Conservation (phyloP, 441 rosid species). For the Gossypium gossypioides region DNA sequence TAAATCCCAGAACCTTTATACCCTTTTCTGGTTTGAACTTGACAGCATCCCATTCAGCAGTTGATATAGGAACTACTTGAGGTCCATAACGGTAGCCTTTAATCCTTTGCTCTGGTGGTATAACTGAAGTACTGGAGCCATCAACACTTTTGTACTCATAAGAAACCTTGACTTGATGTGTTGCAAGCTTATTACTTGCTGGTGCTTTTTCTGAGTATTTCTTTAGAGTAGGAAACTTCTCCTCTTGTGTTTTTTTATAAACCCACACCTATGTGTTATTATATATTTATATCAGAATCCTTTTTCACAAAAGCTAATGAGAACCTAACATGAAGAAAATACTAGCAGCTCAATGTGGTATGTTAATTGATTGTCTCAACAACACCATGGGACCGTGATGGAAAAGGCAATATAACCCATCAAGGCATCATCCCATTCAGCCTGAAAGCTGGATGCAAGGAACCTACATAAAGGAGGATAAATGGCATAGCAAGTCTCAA, state of each 20-base stretch:
- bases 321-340: neutral
- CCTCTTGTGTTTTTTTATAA: constrained; percentile 84
- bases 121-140: constrained; percentile 40
- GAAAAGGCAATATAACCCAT: neutral
- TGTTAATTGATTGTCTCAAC: neutral
- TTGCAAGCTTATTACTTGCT: constrained; percentile 61
- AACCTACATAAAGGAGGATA: neutral
- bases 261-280: constrained; percentile 64
- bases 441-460: neutral
- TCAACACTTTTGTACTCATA: constrained; percentile 55
- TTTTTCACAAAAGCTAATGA: neutral
- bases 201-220: constrained; percentile 86
- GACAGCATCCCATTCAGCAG: constrained; percentile 60
- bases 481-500: neutral
- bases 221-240: constrained; percentile 75
- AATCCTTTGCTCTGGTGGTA: constrained; percentile 84
- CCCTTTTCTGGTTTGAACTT: constrained; percentile 84
- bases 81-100: constrained; percentile 92
- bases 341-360: neutral
- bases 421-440: neutral
- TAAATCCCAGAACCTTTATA: constrained; percentile 79
- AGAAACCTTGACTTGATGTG: constrained; percentile 81
- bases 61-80: constrained; percentile 80
- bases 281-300: neutral
- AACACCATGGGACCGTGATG: neutral